phyloP scores from a whole-genome alignment of 2,329 filamentous ascomycete species.

The Cordyceps tenuipes region DNA sequence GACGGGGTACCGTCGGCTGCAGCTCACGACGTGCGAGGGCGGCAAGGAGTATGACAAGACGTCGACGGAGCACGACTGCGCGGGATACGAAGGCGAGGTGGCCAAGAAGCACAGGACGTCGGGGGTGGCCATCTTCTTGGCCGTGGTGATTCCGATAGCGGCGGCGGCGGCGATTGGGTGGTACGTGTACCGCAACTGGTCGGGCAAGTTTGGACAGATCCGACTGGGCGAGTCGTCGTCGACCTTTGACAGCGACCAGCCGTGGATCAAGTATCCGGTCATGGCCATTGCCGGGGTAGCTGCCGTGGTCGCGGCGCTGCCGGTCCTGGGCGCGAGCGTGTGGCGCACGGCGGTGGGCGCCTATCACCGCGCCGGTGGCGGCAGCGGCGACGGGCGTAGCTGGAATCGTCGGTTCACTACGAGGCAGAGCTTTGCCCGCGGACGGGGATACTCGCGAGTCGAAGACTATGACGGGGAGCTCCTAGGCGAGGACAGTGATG shows the following conservation, averaged over 20 bases:
- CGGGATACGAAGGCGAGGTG: constrained; percentile 75
- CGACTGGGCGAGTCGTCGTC: constrained; percentile 64
- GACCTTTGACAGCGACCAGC: constrained; percentile 58
- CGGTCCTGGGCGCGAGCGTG: constrained; percentile 62
- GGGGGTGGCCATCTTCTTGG: constrained; percentile 74
- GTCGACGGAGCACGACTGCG: constrained; percentile 50
- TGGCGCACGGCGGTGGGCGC: constrained; percentile 57
- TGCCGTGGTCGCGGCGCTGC: constrained; percentile 53
- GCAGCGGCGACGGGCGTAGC: constrained; percentile 38
- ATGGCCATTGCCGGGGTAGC: constrained; percentile 58
- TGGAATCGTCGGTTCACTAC: constrained; percentile 72
- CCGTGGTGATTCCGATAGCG: constrained; percentile 66
- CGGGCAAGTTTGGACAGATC: constrained; percentile 85
- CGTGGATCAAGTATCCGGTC: constrained; percentile 77
- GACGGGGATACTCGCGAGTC: constrained; percentile 80
- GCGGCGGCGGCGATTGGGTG: constrained; percentile 68
- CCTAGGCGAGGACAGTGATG: constrained; percentile 86
- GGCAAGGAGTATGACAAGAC: constrained; percentile 68
- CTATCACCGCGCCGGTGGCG: constrained; percentile 41
- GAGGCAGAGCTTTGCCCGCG: constrained; percentile 78
- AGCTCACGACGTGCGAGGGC: constrained; percentile 75
- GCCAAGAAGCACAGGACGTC: constrained; percentile 60
- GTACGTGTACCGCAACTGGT: constrained; percentile 79
- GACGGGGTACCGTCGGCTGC: constrained; percentile 83
- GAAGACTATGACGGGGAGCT: constrained; percentile 93